Percentiles rank a stretch among this genome's conserved stretches.
Evolutionary conservation across 805 yeast species (phyloP).

Genomic region (Blastobotrys parvus): DNA sequence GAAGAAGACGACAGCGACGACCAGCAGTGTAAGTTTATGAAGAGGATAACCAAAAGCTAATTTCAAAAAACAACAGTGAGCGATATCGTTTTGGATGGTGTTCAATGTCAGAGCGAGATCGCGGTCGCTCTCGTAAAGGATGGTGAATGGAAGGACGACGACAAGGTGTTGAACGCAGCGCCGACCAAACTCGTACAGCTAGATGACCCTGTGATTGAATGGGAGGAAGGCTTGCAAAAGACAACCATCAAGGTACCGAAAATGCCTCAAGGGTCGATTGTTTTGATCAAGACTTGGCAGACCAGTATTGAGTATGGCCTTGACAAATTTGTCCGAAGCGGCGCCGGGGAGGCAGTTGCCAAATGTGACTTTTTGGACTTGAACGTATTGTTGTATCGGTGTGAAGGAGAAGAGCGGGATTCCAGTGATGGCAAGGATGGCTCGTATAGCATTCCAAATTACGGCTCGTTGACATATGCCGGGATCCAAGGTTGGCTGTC

Average conservation of each 20-base stretch:
- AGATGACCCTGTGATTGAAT: conserved; percentile 40
- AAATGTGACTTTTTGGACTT: conserved; percentile 58
- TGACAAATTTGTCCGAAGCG: conserved; percentile 60
- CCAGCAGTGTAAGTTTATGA: conserved; percentile 8
- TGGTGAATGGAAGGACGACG: conserved; percentile 36
- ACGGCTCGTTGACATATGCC: conserved; percentile 72
- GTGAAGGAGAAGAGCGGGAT: conserved; percentile 86
- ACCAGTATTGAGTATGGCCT: conserved; percentile 56
- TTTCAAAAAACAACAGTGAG: conserved; percentile 13
- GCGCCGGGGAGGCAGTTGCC: conserved; percentile 66
- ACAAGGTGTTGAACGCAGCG: conserved; percentile 38
- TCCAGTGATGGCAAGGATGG: conserved; percentile 65
- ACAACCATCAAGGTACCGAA: conserved; percentile 51
- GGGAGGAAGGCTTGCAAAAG: conserved; percentile 34
- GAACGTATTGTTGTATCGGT: conserved; percentile 64
- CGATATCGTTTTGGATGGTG: conserved; percentile 28
- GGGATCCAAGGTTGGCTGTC: conserved; percentile 92
- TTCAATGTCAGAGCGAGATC: conserved; percentile 39
- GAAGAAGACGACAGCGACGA: conserved; percentile 29
- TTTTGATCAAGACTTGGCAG: conserved; percentile 66
- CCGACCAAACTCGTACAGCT: conserved; percentile 55
- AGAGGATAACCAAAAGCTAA: neutral
- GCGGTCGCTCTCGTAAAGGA: conserved; percentile 44
- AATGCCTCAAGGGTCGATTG: conserved; percentile 88
- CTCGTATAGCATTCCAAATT: conserved; percentile 61